Conservation (phyloP, 192 early-diverging fungal species). For the Gaertneriomyces sp. region DNA sequence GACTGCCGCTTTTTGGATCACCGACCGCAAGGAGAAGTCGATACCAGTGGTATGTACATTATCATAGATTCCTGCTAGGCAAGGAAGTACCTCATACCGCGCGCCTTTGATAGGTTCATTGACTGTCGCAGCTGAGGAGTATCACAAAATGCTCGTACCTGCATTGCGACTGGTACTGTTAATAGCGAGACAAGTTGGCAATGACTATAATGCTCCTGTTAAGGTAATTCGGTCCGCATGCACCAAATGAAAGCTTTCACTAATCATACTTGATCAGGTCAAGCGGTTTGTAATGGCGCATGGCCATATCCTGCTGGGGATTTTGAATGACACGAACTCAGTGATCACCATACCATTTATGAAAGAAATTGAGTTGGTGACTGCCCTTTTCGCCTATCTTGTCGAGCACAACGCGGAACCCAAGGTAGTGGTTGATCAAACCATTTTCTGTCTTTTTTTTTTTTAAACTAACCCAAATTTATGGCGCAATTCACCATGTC, state of each 20-base stretch:
- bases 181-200: constrained; percentile 44
- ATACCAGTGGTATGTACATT: constrained; percentile 26
- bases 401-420: not conserved
- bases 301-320: constrained; percentile 52
- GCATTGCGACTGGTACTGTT: constrained; percentile 57
- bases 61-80: not conserved
- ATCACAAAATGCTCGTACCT: constrained; percentile 61
- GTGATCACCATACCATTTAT: constrained; percentile 41
- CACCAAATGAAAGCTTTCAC: constrained; percentile 12
- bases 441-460: not conserved
- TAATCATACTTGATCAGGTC: constrained; percentile 17
- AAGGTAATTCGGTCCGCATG: constrained; percentile 36
- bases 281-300: constrained; percentile 38
- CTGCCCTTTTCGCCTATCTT: constrained; percentile 27
- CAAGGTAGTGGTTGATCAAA: not conserved
- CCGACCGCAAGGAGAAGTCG: constrained; percentile 52
- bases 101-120: not conserved
- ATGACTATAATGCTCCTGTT: constrained; percentile 39
- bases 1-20: constrained; percentile 71
- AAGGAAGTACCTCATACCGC: not conserved
- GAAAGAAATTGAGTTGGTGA: constrained; percentile 50
- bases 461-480: not conserved
- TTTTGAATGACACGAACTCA: constrained; percentile 37
- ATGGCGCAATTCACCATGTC: not conserved
- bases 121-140: constrained; percentile 45